Base-by-base conservation (phyloP, 2,329 filamentous ascomycete genomes). In the Daldinia sp. region DNA sequence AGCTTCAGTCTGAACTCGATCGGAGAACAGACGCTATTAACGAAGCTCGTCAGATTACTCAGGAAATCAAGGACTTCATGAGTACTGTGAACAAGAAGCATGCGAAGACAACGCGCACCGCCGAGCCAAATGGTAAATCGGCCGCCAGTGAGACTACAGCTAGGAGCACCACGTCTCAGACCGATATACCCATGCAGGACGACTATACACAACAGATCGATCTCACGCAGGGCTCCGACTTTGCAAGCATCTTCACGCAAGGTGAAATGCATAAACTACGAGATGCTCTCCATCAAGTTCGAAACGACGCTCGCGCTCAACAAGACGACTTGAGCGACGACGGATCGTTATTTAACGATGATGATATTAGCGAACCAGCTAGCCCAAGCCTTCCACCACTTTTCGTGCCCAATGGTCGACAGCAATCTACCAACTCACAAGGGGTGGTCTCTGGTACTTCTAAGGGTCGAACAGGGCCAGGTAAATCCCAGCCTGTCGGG, bases 201-300 rank as follows among this genome's bases (percentile, higher is more conserved):
- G 76, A 78, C 60, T 76, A 73, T 25, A 78, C 76, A 8, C 73
- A 72, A 45, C 74, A 78, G 61, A 70, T 78, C 43, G 69, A 78
- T 58, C 66, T 78, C 23, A 75, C 72, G 4, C 73, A 75, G 39
- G 76, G 73, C 17, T 75, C 75, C 11, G 73, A 75, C 51, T 75
- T 73, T 52, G 72, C 66, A 27, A 73, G 70, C 66, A 68, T 74
- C 49, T 71, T 75, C 66, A 72, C 72, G 30, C 64, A 69, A 43
- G 71, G 70, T 52, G 71, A 70, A 47, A 67, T 70, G 56, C 63
- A 63, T 25, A 60, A 59, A 32, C 21, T 69, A 41, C 55, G 66
- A 32, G 60, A 68, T 6, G 53, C 68, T 34, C 62, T 71, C 66
- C 61, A 68, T 41, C 63, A 74, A 67, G 67, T 70, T 68, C 68